phyloP scores from a whole-genome alignment of 352 stramenopile genomes.

The Pythium catenulatum region DNA sequence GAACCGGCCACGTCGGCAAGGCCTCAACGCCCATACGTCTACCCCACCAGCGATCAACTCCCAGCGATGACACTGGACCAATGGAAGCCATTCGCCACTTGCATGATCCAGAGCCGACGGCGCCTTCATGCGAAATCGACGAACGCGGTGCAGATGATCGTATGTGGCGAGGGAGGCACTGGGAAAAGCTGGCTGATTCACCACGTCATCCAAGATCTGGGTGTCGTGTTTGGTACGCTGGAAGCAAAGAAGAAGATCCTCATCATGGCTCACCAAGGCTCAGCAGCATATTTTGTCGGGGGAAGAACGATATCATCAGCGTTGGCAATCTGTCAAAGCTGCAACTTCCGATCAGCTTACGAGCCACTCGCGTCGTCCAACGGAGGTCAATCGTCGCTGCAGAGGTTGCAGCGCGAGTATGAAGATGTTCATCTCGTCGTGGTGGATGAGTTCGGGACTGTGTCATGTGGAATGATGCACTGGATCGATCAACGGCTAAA shows the following conservation, averaged over 20 bases:
- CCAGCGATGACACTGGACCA: background rate
- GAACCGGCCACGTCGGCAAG: background rate
- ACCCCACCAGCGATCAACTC: background rate
- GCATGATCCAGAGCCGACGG: background rate
- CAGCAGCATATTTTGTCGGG: background rate
- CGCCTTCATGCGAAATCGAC: background rate
- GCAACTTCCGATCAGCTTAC: background rate
- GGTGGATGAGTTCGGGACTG: background rate
- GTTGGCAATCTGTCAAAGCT: background rate
- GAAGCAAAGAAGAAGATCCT: background rate
- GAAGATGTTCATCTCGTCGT: background rate
- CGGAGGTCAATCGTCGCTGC: background rate
- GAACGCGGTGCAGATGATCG: background rate
- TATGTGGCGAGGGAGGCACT: no score
- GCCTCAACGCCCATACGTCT: background rate
- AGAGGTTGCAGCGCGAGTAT: background rate
- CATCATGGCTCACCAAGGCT: background rate
- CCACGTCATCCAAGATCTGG: background rate
- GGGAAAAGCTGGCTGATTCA: constrained; percentile 36
- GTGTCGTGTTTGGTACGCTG: background rate
- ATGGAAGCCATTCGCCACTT: constrained; percentile 4
- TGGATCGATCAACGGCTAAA: constrained; percentile 7
- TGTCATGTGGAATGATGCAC: constrained; percentile 3
- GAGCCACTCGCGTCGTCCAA: background rate
- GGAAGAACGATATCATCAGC: background rate